Evolutionary conservation across 441 rosid genomes (phyloP), one percentile per base, ranked within the genome.

Genomic region (Manihot esculenta): DNA sequence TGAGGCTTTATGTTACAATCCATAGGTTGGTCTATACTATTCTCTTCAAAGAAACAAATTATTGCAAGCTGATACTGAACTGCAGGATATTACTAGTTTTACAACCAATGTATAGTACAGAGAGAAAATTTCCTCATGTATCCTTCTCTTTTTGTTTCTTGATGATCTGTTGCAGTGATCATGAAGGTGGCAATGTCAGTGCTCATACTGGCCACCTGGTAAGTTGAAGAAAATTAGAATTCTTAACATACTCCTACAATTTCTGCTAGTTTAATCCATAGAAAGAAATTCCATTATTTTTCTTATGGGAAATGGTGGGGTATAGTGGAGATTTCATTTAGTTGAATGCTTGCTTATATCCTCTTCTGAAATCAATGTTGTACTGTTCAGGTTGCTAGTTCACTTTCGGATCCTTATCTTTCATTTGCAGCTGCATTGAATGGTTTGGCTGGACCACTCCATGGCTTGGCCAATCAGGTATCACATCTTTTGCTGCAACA

Each of bases 391-490:
- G 99, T 95, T 74, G 96, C 87, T 35, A 95, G 99, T 82, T 98
- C 98, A 68, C 95, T 95, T 75, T 85, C 98, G 63, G 99, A 93
- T 84, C 98, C 99, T 49, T 93, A 91, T 81, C 98, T 95, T 80
- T 81, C 97, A 60, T 95, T 91, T 88, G 92, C 96, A 9, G 98
- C 98, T 72, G 99, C 97, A 5, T 79, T 92, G 83, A 92, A 92
- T 83, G 99, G 99, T 74, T 88, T 95, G 83, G 94, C 98, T 80
- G 99, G 99, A 41, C 99, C 99, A 69, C 99, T 95, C 60, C 99
- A 95, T 81, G 99, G 99, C 75, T 81, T 95, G 86, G 97, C 99
- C 65, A 92, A 95, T 87, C 99, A 95, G 94, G 99, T 95, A 83
- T 55, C 58, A 41, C 20, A 63, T 61, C 55, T 72, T 53, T 13